These are phyloP conservation scores for Neurospora pannonica DNA, from an alignment of 495 filamentous ascomycete species.

Conservation along the genomic window DNA sequence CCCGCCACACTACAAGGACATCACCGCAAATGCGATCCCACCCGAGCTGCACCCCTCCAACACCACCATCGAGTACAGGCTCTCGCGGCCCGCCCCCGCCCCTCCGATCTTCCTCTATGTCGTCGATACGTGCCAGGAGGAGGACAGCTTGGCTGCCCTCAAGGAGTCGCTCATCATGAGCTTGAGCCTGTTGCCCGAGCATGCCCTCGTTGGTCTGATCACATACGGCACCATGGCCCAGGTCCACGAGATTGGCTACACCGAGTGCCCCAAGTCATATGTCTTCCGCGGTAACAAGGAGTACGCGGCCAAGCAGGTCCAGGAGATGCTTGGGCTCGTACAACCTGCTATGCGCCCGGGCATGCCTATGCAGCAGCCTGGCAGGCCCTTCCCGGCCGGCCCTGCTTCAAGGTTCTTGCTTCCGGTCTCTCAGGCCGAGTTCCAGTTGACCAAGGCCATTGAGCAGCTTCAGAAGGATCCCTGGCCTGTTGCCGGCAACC, in stretches of 20 bases:
- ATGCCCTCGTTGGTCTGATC: constrained; percentile 89
- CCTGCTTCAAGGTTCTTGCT: constrained; percentile 85
- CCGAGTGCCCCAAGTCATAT: constrained; percentile 98
- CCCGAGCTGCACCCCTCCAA: constrained; percentile 88
- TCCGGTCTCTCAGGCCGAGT: constrained; percentile 92
- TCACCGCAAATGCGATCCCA: constrained; percentile 87
- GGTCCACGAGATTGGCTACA: constrained; percentile 97
- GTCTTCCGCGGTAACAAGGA: constrained; percentile 98
- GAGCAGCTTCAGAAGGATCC: constrained; percentile 97
- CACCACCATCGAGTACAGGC: constrained; percentile 95
- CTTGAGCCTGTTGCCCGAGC: constrained; percentile 83
- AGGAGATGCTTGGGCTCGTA: constrained; percentile 91
- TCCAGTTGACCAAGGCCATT: constrained; percentile 93
- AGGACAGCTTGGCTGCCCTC: constrained; percentile 89
- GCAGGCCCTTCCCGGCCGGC: constrained; percentile 66
- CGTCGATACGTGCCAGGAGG: constrained; percentile 97
- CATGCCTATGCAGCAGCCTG: constrained; percentile 63
- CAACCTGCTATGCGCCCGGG: constrained; percentile 63
- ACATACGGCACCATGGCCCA: constrained; percentile 98
- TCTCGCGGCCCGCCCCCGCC: constrained; percentile 84
- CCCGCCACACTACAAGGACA: constrained; percentile 98
- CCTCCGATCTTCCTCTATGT: constrained; percentile 97
- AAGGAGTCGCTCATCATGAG: constrained; percentile 98
- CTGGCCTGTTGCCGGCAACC: constrained; percentile 94
- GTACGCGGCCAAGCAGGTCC: constrained; percentile 90